These are phyloP conservation scores for Neofusicoccum kwambonambiense DNA, from an alignment of 2,329 filamentous ascomycete species.

Conservation along the genomic window DNA sequence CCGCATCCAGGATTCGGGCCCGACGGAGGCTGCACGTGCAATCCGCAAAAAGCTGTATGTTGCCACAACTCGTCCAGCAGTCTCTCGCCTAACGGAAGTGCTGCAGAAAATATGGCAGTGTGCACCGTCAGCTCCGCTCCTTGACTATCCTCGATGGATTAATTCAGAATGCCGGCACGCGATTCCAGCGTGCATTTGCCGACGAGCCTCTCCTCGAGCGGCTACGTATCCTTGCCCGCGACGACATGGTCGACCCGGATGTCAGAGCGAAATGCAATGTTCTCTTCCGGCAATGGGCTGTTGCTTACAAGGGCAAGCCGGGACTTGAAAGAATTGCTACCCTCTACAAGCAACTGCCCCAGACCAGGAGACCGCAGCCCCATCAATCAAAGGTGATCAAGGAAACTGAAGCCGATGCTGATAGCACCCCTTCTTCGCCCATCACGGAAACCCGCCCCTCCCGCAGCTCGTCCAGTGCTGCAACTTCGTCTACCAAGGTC, in stretches of 20 bases:
- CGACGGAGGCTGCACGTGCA: conserved; percentile 84
- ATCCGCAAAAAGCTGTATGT: conserved; percentile 87
- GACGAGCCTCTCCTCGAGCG: conserved; percentile 92
- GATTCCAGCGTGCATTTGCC: conserved; percentile 82
- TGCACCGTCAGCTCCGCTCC: conserved; percentile 88
- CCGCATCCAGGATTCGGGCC: conserved; percentile 81
- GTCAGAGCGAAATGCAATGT: conserved; percentile 87
- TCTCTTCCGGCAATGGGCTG: conserved; percentile 83
- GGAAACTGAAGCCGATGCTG: conserved; percentile 74
- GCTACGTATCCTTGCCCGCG: conserved; percentile 81
- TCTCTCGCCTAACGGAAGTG: neutral
- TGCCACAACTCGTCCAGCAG: neutral
- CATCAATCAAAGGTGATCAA: conserved; percentile 79
- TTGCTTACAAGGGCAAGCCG: conserved; percentile 74
- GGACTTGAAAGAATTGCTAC: conserved; percentile 78
- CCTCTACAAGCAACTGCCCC: conserved; percentile 70
- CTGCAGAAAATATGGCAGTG: conserved; percentile 80
- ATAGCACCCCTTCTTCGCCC: conserved; percentile 48
- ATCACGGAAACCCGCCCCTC: neutral
- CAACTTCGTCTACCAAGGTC: conserved; percentile 7
- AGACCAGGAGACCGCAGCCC: conserved; percentile 59
- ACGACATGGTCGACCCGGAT: conserved; percentile 76
- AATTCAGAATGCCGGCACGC: conserved; percentile 87
- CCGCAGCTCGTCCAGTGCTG: conserved; percentile 19
- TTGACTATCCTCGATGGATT: conserved; percentile 87